A percentile compares a stretch with the other conserved stretches of the same genome.
These are phyloP conservation scores for Phytomonas sp. DNA, from an alignment of 208 protist species.

Conservation along the genomic window DNA sequence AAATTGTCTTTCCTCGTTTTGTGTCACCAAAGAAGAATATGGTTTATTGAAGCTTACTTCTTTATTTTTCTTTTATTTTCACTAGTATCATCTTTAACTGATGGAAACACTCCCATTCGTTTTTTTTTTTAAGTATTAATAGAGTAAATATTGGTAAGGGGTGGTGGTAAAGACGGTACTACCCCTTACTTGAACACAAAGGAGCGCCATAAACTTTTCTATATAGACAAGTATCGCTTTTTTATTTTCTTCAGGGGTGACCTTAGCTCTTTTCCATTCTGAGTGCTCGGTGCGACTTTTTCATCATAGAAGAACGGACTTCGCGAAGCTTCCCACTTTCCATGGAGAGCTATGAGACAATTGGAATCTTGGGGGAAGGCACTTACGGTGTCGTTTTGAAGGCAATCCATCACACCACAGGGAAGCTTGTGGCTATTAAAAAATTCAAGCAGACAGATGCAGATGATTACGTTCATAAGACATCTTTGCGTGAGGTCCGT, in stretches of 20 bases:
- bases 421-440: conserved; percentile 93
- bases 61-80: conserved; percentile 7
- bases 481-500: conserved; percentile 88
- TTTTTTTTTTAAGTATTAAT: not conserved
- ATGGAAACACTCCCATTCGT: not conserved
- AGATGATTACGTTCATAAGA: conserved; percentile 91
- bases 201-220: not conserved
- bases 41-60: not conserved
- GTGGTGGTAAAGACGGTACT: not conserved
- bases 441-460: conserved; percentile 94
- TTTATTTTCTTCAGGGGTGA: not conserved
- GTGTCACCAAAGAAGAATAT: not conserved
- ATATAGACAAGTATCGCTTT: not conserved
- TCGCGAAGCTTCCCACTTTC: not conserved
- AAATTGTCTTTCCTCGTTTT: not conserved
- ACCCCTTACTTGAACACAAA: not conserved
- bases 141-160: not conserved
- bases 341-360: conserved; percentile 91
- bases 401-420: conserved; percentile 87
- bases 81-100: conserved; percentile 3
- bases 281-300: not conserved
- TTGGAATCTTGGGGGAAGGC: conserved; percentile 89
- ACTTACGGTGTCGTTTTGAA: conserved; percentile 94
- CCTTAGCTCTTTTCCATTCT: not conserved
- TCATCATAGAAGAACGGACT: not conserved